Conservation (phyloP, 805 yeast species). For the Priceomyces castillae region DNA sequence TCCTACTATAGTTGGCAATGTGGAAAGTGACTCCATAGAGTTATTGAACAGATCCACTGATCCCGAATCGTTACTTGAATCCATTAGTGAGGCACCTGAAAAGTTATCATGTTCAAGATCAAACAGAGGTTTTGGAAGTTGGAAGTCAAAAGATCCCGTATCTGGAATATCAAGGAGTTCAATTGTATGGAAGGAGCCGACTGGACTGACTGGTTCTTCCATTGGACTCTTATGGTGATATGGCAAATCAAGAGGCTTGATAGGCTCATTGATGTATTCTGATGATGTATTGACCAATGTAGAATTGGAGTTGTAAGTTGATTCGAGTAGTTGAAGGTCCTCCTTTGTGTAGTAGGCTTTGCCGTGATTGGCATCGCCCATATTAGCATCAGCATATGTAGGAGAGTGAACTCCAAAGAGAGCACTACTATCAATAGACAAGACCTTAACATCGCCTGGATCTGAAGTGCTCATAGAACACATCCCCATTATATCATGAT, state of each 20-base stretch:
- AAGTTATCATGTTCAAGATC: constrained; percentile 3
- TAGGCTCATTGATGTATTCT: constrained; percentile 9
- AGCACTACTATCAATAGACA: constrained; percentile 54
- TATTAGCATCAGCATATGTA: constrained; percentile 30
- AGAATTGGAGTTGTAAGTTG: constrained; percentile 11
- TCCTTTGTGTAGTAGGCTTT: constrained; percentile 30
- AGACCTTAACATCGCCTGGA: constrained; percentile 34
- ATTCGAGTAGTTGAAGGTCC: constrained; percentile 23
- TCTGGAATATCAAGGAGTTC: constrained; percentile 6
- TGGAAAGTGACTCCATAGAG: constrained; percentile 33
- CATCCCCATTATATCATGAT: constrained; percentile 47
- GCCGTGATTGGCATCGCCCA: constrained; percentile 16
- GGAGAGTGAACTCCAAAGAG: constrained; percentile 56
- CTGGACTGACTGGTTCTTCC: not conserved
- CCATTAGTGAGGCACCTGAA: constrained; percentile 11
- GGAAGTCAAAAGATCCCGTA: not conserved
- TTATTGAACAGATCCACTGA: constrained; percentile 19
- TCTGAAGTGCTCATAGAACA: constrained; percentile 27
- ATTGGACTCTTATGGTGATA: not conserved
- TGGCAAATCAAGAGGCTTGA: constrained; percentile 1
- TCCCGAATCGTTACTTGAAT: constrained; percentile 12
- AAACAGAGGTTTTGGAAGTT: not conserved
- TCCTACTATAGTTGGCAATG: constrained; percentile 25
- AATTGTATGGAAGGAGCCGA: not conserved
- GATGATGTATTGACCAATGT: constrained; percentile 16